Evolutionary conservation across 805 yeast genomes (phyloP).

Genomic region (Candida silvicultrix): DNA sequence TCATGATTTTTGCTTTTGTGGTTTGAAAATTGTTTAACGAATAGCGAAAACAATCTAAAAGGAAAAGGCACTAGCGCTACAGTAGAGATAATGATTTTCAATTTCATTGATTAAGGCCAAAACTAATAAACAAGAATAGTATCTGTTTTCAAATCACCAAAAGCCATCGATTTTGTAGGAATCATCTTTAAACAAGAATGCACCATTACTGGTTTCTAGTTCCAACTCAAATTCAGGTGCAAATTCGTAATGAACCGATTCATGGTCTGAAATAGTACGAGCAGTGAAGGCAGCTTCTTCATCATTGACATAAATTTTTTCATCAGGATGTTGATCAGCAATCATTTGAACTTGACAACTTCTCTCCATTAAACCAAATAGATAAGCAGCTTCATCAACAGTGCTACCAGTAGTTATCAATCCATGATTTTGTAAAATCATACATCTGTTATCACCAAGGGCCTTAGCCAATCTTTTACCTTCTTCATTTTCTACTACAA

Average conservation of each 20-base stretch:
- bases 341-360: slow-evolving; percentile 60
- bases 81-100: background rate
- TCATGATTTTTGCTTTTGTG: no score
- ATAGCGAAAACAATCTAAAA: no score
- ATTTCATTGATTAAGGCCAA: no score
- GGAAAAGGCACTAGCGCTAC: background rate
- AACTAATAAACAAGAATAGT: no score
- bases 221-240: slow-evolving; percentile 62
- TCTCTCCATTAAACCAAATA: slow-evolving; percentile 58
- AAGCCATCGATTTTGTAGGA: background rate
- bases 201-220: slow-evolving; percentile 23
- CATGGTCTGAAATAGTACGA: slow-evolving; percentile 56
- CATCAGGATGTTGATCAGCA: slow-evolving; percentile 38
- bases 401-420: slow-evolving; percentile 63
- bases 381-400: slow-evolving; percentile 69
- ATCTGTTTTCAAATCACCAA: no score
- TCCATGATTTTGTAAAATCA: slow-evolving; percentile 70
- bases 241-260: slow-evolving; percentile 63
- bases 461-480: slow-evolving; percentile 57
- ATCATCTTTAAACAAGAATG: slow-evolving; percentile 10
- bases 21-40: no score
- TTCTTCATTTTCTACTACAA: slow-evolving; percentile 61
- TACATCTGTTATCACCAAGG: slow-evolving; percentile 46
- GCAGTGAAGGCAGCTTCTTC: slow-evolving; percentile 65
- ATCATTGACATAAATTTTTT: slow-evolving; percentile 40